Evolutionary conservation across 2,329 filamentous ascomycete genomes (phyloP).

Genomic region (Colletotrichum sojae): DNA sequence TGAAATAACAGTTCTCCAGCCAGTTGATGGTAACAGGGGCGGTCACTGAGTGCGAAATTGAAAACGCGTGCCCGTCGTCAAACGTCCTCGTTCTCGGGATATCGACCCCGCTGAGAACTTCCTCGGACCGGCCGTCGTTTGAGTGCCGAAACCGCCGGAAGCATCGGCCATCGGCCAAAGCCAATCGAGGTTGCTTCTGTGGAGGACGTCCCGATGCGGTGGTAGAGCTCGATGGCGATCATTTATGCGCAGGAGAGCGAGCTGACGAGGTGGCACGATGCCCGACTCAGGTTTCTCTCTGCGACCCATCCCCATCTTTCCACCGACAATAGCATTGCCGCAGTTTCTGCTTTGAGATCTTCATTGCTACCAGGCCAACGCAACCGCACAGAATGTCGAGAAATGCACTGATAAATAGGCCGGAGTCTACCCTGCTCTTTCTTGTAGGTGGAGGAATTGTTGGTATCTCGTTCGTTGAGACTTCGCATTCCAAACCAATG

Average conservation of each 20-base stretch:
- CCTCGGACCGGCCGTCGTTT: too few relatives aligned
- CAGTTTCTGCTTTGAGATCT: too few relatives aligned
- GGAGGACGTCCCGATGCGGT: background rate
- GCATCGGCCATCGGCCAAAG: too few relatives aligned
- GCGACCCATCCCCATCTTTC: too few relatives aligned
- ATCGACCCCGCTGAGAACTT: too few relatives aligned
- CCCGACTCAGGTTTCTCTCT: background rate
- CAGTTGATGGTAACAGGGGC: too few relatives aligned
- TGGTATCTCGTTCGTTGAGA: background rate
- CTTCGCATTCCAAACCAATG: slow-evolving; percentile 12
- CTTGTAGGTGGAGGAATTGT: background rate
- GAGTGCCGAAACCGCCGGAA: too few relatives aligned
- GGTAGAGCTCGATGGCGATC: slow-evolving; percentile 7
- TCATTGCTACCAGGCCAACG: background rate
- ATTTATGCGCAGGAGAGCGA: slow-evolving; percentile 4
- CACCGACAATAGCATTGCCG: too few relatives aligned
- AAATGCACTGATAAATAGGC: slow-evolving; percentile 15
- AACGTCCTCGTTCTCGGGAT: too few relatives aligned
- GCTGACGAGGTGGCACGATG: background rate
- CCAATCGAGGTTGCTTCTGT: background rate
- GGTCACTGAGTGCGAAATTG: too few relatives aligned
- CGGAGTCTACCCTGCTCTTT: background rate
- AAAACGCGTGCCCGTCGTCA: too few relatives aligned
- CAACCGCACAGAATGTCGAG: background rate
- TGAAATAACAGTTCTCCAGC: too few relatives aligned